A percentile compares a stretch with the other conserved stretches of the same genome.
These are phyloP conservation scores for Lithocarpus polystachyus DNA, from an alignment of 306 rosid genomes.

Conservation along the genomic window DNA sequence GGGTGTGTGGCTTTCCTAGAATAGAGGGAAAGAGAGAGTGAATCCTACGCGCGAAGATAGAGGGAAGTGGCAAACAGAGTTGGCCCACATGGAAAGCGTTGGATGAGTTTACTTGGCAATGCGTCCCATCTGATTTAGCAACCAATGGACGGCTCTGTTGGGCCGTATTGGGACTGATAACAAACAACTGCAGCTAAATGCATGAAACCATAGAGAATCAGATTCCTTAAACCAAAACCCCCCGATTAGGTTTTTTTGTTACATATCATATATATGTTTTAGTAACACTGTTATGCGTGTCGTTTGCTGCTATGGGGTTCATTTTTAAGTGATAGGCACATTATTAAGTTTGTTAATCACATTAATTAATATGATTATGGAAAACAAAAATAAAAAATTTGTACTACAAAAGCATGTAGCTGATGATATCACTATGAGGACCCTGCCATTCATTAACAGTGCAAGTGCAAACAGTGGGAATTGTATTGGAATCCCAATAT, in stretches of 20 bases:
- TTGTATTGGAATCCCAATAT: no score
- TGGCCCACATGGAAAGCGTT: conserved; percentile 21
- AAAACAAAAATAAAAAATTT: no score
- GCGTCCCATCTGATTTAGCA: not conserved
- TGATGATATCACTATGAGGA: no score
- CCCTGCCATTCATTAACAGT: no score
- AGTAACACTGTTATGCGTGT: not conserved
- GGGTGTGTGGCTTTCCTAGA: not conserved
- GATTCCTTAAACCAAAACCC: not conserved
- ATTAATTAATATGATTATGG: not conserved
- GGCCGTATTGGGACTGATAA: not conserved
- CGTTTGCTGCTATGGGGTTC: not conserved
- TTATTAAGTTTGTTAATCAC: not conserved
- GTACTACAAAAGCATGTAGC: no score
- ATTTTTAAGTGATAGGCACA: not conserved
- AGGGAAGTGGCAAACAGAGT: conserved; percentile 25
- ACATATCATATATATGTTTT: not conserved
- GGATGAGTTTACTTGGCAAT: not conserved
- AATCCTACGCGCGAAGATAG: not conserved
- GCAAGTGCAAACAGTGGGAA: no score
- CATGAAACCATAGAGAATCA: not conserved
- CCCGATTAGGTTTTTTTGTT: not conserved
- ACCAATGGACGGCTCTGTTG: conserved; percentile 6
- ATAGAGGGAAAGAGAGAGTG: conserved; percentile 1
- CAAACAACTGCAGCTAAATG: not conserved